These are phyloP conservation scores for Tricholoma hemisulphureum DNA, from an alignment of 768 basidiomycete species.

Conservation along the genomic window DNA sequence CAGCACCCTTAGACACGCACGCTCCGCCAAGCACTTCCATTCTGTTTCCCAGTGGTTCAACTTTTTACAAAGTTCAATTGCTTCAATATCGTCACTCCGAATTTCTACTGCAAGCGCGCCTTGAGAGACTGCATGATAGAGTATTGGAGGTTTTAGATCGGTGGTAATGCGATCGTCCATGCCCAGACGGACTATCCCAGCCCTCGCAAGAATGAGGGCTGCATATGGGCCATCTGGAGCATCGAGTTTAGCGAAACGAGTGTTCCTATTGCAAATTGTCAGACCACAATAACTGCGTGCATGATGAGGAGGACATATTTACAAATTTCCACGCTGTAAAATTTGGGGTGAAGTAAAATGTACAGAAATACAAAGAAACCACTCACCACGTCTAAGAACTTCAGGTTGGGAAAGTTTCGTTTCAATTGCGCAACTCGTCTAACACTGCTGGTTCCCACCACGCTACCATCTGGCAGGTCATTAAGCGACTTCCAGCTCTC, in stretches of 20 bases:
- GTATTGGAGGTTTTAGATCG: slow-evolving; percentile 68
- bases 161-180: slow-evolving; percentile 72
- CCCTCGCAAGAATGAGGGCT: slow-evolving; percentile 90
- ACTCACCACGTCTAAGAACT: slow-evolving; percentile 88
- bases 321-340: slow-evolving; percentile 82
- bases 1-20: slow-evolving; percentile 81
- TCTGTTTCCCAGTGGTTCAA: slow-evolving; percentile 77
- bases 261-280: slow-evolving; percentile 54
- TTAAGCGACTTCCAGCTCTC: slow-evolving; percentile 64
- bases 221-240: slow-evolving; percentile 74
- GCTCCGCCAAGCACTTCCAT: slow-evolving; percentile 79
- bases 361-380: not conserved
- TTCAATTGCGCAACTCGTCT: slow-evolving; percentile 88
- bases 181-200: slow-evolving; percentile 83
- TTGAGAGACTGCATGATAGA: slow-evolving; percentile 91
- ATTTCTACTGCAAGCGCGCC: slow-evolving; percentile 91
- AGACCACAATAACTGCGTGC: slow-evolving; percentile 8
- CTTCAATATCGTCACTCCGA: slow-evolving; percentile 59
- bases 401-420: slow-evolving; percentile 69
- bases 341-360: not conserved
- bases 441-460: slow-evolving; percentile 95
- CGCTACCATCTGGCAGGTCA: slow-evolving; percentile 83
- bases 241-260: slow-evolving; percentile 89
- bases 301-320: slow-evolving; percentile 30
- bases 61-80: slow-evolving; percentile 60